Conservation (phyloP, 192 early-diverging fungal genomes). For the Coemansia sp. region DNA sequence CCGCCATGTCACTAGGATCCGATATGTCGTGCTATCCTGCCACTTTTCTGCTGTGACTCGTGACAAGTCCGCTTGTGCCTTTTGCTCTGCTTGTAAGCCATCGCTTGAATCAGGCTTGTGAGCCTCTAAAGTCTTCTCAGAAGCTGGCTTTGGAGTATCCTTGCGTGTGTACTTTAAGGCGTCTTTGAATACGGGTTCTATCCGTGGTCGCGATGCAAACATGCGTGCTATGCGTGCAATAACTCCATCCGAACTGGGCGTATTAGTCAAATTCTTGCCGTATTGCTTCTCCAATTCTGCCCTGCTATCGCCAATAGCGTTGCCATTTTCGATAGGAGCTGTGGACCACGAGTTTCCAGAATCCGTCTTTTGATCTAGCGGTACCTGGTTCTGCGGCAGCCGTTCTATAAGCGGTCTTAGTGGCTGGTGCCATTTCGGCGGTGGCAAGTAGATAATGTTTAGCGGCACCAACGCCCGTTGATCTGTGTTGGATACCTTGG, state of each 20-base stretch:
- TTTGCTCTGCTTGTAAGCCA: background rate
- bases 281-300: background rate
- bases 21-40: conserved; percentile 10
- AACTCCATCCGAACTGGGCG: background rate
- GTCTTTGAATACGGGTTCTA: background rate
- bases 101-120: background rate
- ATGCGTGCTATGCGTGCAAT: background rate
- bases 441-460: conserved; percentile 43
- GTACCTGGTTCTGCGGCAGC: background rate
- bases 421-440: conserved; percentile 45
- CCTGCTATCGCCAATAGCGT: background rate
- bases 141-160: background rate
- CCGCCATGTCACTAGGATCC: conserved; percentile 9
- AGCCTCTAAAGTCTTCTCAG: background rate
- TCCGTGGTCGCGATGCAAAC: background rate
- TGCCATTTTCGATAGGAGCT: background rate
- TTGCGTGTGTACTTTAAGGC: background rate
- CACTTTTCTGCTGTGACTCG: conserved; percentile 19
- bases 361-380: background rate
- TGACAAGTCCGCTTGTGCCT: background rate
- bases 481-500: background rate
- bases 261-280: background rate
- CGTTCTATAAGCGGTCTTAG: background rate
- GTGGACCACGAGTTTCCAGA: background rate
- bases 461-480: conserved; percentile 38